These are phyloP conservation scores for Dothiorella sarmentorum DNA, from an alignment of 2,329 filamentous ascomycete species.

Conservation along the genomic window DNA sequence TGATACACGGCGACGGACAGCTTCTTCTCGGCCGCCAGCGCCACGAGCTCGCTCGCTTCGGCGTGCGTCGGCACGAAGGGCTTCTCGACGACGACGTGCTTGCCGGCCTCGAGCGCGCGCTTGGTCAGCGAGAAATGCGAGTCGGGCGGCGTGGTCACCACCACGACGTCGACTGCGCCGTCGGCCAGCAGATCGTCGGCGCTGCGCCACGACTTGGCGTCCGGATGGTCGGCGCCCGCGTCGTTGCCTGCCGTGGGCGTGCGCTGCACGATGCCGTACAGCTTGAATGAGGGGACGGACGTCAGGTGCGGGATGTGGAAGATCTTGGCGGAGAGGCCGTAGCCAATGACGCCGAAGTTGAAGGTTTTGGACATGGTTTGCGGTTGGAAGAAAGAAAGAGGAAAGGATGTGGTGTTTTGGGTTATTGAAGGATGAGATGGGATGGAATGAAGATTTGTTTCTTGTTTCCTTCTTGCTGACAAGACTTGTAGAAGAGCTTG, in stretches of 20 bases:
- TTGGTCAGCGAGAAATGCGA: slow-evolving; percentile 66
- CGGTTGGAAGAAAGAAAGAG: not conserved
- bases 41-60: slow-evolving; percentile 62
- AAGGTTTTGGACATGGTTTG: not conserved
- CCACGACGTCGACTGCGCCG: slow-evolving; percentile 62
- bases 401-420: not conserved
- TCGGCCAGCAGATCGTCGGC: slow-evolving; percentile 64
- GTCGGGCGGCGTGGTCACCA: slow-evolving; percentile 69
- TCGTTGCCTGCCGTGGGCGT: slow-evolving; percentile 62
- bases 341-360: slow-evolving; percentile 59
- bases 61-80: slow-evolving; percentile 71
- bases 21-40: slow-evolving; percentile 36
- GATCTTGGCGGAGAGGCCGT: slow-evolving; percentile 67
- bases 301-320: slow-evolving; percentile 81
- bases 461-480: no score
- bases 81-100: slow-evolving; percentile 80
- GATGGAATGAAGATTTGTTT: not conserved
- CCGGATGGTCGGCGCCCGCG: slow-evolving; percentile 65
- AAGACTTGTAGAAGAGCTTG: no score
- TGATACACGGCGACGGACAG: slow-evolving; percentile 48
- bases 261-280: slow-evolving; percentile 75
- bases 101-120: slow-evolving; percentile 63
- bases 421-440: not conserved
- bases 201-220: slow-evolving; percentile 61
- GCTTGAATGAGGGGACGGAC: slow-evolving; percentile 53